Percentiles rank a stretch among this genome's conserved stretches.
These are phyloP conservation scores for Mikania micrantha DNA, from an alignment of 129 eudicot species.

Conservation along the genomic window DNA sequence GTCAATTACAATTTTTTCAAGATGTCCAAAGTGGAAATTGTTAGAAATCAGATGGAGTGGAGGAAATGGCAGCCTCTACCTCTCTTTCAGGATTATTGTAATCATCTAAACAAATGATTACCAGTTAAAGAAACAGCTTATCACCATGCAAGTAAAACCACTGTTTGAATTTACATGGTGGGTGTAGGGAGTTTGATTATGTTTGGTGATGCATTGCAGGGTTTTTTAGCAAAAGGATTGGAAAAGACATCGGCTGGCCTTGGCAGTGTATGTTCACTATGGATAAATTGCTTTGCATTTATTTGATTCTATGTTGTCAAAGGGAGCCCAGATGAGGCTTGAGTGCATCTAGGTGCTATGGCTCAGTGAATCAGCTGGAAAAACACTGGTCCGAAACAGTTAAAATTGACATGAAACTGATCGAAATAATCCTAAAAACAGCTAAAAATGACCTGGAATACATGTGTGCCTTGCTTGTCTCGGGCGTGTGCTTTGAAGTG, in stretches of 20 bases:
- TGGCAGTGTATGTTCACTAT: conserved; percentile 79
- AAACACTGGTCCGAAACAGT: too few relatives aligned
- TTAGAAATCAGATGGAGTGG: background rate
- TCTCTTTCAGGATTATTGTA: background rate
- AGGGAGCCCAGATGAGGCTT: too few relatives aligned
- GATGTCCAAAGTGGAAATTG: background rate
- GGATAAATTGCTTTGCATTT: conserved; percentile 11
- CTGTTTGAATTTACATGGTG: background rate
- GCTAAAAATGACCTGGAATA: too few relatives aligned
- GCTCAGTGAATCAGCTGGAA: too few relatives aligned
- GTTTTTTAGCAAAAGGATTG: conserved; percentile 95
- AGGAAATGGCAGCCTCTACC: background rate
- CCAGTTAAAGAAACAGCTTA: background rate
- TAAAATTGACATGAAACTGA: too few relatives aligned
- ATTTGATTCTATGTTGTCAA: too few relatives aligned
- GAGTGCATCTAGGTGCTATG: too few relatives aligned
- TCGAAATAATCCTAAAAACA: too few relatives aligned
- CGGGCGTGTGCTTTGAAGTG: too few relatives aligned
- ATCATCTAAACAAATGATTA: background rate
- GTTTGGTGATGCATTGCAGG: conserved; percentile 44
- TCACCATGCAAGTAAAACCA: background rate
- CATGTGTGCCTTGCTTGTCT: too few relatives aligned
- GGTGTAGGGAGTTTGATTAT: conserved; percentile 7
- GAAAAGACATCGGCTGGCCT: conserved; percentile 91
- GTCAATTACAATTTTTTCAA: background rate